A percentile compares a stretch with the other conserved stretches of the same genome.
Conservation (phyloP, 805 yeast species). For the Candida sonorensis region DNA sequence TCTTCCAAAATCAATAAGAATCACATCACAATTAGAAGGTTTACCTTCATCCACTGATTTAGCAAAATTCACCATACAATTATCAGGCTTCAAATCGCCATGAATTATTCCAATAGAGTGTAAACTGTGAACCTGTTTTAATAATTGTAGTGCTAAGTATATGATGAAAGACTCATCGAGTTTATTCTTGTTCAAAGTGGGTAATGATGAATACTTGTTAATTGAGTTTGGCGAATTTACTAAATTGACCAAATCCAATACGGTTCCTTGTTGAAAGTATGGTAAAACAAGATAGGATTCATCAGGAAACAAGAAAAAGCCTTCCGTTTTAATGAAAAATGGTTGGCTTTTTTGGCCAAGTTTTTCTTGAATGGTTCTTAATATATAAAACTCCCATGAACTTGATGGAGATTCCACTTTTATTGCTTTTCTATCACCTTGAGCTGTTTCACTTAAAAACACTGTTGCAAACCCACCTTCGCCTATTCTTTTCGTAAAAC, state of each 20-base stretch:
- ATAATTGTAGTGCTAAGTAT: conserved; percentile 57
- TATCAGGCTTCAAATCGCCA: conserved; percentile 82
- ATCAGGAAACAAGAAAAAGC: conserved; percentile 51
- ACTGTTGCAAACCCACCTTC: conserved; percentile 79
- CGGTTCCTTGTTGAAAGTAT: conserved; percentile 63
- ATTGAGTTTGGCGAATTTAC: conserved; percentile 9
- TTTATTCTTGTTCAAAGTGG: no score
- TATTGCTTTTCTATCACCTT: conserved; percentile 55
- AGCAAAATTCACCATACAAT: conserved; percentile 63
- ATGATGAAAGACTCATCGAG: conserved; percentile 57
- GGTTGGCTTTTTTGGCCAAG: conserved; percentile 4
- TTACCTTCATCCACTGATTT: conserved; percentile 15
- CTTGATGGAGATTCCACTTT: conserved; percentile 67
- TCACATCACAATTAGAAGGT: conserved; percentile 15
- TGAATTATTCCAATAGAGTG: conserved; percentile 67
- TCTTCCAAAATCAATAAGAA: conserved; percentile 73
- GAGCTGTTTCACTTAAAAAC: conserved; percentile 55
- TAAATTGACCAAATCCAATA: conserved; percentile 58
- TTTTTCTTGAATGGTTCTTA: conserved; percentile 48
- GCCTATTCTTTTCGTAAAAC: conserved; percentile 55
- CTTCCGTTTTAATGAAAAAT: conserved; percentile 36
- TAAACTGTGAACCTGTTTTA: conserved; percentile 51
- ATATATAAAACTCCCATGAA: conserved; percentile 77
- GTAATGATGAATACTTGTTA: no score
- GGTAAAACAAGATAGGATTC: conserved; percentile 65